phyloP scores from a whole-genome alignment of 2,329 filamentous ascomycete genomes.

The Didymosphaeria variabile region DNA sequence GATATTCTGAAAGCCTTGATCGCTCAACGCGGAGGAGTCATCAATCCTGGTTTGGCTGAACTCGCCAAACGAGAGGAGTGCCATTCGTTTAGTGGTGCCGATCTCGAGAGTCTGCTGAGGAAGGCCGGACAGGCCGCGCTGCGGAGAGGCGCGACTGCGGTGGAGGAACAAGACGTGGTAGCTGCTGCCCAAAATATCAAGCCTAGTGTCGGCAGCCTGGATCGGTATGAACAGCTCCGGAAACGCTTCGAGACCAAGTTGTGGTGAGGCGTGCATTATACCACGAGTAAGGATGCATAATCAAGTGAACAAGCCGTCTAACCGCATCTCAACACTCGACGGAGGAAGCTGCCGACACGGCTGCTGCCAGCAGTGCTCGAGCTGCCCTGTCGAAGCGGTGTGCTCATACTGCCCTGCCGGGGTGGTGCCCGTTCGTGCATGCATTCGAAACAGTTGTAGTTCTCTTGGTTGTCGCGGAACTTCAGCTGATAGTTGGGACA shows the following conservation, averaged over 20 bases:
- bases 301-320: background rate
- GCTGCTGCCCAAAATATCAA: conserved; percentile 53
- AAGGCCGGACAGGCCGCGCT: conserved; percentile 68
- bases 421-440: conserved; percentile 12
- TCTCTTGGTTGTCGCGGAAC: conserved; percentile 16
- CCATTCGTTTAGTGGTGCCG: conserved; percentile 77
- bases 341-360: background rate
- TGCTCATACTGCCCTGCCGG: background rate
- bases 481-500: conserved; percentile 1
- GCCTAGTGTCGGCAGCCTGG: conserved; percentile 65
- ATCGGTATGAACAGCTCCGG: conserved; percentile 65
- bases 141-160: conserved; percentile 54
- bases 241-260: conserved; percentile 54
- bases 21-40: conserved; percentile 56
- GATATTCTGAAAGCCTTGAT: conserved; percentile 82
- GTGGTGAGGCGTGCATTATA: conserved; percentile 15
- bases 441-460: conserved; percentile 23
- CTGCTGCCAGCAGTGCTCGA: conserved; percentile 1
- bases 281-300: background rate
- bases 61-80: conserved; percentile 73
- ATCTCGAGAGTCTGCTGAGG: conserved; percentile 67
- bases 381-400: background rate
- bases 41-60: conserved; percentile 65
- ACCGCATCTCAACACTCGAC: conserved; percentile 2
- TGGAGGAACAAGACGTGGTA: conserved; percentile 60